phyloP scores from a whole-genome alignment of 2,329 filamentous ascomycete species.

The Clarireedia paspali region DNA sequence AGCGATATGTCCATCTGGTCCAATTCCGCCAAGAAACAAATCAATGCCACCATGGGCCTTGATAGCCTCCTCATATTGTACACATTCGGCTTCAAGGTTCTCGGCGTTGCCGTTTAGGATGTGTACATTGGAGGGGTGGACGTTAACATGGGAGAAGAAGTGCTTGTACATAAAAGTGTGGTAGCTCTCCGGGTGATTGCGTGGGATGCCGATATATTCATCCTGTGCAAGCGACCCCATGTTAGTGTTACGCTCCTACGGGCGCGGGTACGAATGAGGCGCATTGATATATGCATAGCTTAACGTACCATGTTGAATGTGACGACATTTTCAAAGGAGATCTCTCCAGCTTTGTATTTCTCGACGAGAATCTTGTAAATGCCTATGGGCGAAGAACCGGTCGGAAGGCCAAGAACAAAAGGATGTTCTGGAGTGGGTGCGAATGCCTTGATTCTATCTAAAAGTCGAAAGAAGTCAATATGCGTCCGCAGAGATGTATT shows the following conservation, averaged over 20 bases:
- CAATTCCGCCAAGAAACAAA: constrained; percentile 78
- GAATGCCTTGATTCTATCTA: constrained; percentile 72
- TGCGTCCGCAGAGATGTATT: background rate
- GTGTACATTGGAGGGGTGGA: constrained; percentile 74
- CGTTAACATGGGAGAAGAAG: constrained; percentile 81
- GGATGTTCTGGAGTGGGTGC: constrained; percentile 63
- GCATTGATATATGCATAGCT: background rate
- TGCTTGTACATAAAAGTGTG: constrained; percentile 92
- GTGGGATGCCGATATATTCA: constrained; percentile 77
- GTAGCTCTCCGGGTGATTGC: constrained; percentile 79
- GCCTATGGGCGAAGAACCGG: constrained; percentile 70
- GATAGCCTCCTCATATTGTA: constrained; percentile 73
- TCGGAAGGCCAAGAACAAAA: constrained; percentile 78
- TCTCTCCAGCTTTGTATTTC: constrained; percentile 59
- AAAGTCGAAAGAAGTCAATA: background rate
- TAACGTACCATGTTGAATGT: constrained; percentile 78
- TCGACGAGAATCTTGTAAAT: constrained; percentile 72
- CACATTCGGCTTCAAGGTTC: constrained; percentile 69
- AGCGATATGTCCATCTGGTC: constrained; percentile 79
- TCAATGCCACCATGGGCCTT: constrained; percentile 70
- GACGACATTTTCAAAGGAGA: constrained; percentile 82
- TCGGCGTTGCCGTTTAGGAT: constrained; percentile 75
- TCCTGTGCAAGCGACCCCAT: constrained; percentile 42
- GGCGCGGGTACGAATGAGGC: background rate
- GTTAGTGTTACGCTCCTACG: background rate